Evolutionary conservation across 1,139 yeast species (phyloP).

Genomic region (Suhomyces guaymorum): DNA sequence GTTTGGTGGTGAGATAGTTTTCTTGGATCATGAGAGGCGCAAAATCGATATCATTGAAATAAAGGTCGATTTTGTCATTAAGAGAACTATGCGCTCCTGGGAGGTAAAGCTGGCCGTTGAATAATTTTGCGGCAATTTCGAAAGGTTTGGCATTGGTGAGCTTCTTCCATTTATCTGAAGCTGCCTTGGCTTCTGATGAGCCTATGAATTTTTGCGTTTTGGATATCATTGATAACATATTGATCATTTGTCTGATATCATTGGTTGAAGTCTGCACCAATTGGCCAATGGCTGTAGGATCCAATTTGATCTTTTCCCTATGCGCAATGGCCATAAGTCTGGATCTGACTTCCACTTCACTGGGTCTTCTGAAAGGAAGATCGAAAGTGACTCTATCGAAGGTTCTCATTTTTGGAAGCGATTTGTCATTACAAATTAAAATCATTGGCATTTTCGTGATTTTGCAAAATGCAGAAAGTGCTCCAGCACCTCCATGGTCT

Average conservation of each 20-base stretch:
- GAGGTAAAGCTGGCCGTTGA: constrained; percentile 63
- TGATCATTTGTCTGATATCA: constrained; percentile 93
- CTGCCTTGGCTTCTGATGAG: constrained; percentile 47
- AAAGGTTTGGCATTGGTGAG: constrained; percentile 90
- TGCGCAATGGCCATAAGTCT: constrained; percentile 89
- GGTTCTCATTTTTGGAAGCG: constrained; percentile 93
- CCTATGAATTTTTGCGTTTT: constrained; percentile 66
- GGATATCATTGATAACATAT: constrained; percentile 80
- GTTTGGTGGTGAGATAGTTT: constrained; percentile 72
- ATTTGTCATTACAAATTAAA: constrained; percentile 88
- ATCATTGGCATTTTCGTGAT: constrained; percentile 88
- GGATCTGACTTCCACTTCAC: constrained; percentile 75
- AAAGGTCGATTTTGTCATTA: constrained; percentile 83
- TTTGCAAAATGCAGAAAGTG: constrained; percentile 82
- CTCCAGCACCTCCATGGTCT: constrained; percentile 98
- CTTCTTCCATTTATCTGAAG: constrained; percentile 79
- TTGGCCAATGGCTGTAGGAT: constrained; percentile 79
- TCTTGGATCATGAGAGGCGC: constrained; percentile 97
- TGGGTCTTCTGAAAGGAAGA: constrained; percentile 85
- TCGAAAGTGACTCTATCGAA: constrained; percentile 86
- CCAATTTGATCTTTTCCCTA: constrained; percentile 78
- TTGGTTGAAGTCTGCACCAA: constrained; percentile 82
- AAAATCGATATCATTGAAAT: constrained; percentile 93
- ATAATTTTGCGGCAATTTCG: constrained; percentile 75
- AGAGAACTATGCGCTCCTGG: constrained; percentile 55